phyloP scores from a whole-genome alignment of 2,329 filamentous ascomycete species.

The Colletotrichum tropicicola region DNA sequence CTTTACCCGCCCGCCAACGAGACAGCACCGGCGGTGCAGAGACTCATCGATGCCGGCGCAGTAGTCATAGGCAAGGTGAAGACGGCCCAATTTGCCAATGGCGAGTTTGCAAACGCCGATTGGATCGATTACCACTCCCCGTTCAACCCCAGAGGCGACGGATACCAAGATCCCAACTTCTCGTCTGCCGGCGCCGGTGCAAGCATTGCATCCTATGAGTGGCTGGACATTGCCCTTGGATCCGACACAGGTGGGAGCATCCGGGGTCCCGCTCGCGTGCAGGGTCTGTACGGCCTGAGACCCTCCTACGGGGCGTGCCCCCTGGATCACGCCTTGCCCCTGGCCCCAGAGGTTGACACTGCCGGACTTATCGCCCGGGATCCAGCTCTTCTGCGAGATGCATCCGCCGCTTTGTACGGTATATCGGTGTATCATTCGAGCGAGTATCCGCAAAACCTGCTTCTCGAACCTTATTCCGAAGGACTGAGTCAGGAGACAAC shows the following conservation, averaged over 20 bases:
- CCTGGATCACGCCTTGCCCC: slow-evolving; percentile 48
- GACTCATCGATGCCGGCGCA: slow-evolving; percentile 67
- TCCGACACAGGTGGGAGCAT: slow-evolving; percentile 48
- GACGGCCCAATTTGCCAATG: slow-evolving; percentile 55
- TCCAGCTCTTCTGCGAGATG: slow-evolving; percentile 38
- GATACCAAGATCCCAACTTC: slow-evolving; percentile 54
- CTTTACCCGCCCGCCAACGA: slow-evolving; percentile 58
- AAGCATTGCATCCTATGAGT: slow-evolving; percentile 30
- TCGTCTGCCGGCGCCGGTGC: slow-evolving; percentile 51
- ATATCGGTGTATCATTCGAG: neutral
- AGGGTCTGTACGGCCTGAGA: slow-evolving; percentile 53
- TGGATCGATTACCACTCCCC: slow-evolving; percentile 52
- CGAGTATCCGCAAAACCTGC: neutral
- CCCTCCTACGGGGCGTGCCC: slow-evolving; percentile 44
- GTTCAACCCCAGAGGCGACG: slow-evolving; percentile 57
- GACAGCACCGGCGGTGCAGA: slow-evolving; percentile 62
- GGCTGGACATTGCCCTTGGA: slow-evolving; percentile 35
- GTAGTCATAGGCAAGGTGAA: slow-evolving; percentile 58
- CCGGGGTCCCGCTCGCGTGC: slow-evolving; percentile 49
- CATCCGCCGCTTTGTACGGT: neutral
- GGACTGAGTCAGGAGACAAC: neutral
- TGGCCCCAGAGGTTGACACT: slow-evolving; percentile 38
- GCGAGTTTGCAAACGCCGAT: slow-evolving; percentile 57
- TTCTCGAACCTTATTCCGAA: neutral
- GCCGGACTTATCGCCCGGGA: slow-evolving; percentile 41